Evolutionary conservation across 805 yeast genomes (phyloP).

Genomic region (Lachancea fermentati): DNA sequence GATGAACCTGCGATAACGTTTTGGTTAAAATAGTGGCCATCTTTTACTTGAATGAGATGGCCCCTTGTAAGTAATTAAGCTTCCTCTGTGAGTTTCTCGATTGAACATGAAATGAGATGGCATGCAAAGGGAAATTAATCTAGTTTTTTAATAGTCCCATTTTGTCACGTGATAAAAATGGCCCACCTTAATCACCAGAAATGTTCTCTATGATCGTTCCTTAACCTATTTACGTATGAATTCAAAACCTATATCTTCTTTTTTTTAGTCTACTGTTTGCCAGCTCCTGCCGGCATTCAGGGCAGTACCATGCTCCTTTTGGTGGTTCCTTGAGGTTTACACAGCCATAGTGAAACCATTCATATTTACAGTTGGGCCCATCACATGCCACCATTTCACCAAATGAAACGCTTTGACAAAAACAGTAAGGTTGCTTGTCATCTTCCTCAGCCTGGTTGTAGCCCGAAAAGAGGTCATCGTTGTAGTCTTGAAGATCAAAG

Average conservation of each 20-base stretch:
- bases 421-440: constrained; percentile 73
- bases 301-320: constrained; percentile 91
- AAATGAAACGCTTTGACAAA: constrained; percentile 88
- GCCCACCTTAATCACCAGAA: no score
- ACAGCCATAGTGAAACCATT: constrained; percentile 96
- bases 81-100: constrained; percentile 19
- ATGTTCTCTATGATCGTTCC: no score
- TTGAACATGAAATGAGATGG: no score
- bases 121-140: no score
- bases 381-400: constrained; percentile 98
- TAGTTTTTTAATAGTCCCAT: no score
- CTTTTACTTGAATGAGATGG: neutral
- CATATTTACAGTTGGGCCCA: constrained; percentile 77
- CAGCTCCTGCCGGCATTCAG: constrained; percentile 55
- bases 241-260: constrained; percentile 20
- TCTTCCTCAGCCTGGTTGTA: constrained; percentile 41
- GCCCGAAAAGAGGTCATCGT: constrained; percentile 34
- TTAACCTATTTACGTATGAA: no score
- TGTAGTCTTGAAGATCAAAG: constrained; percentile 23
- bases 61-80: neutral
- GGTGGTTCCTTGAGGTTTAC: constrained; percentile 89
- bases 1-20: constrained; percentile 33
- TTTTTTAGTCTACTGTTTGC: constrained; percentile 26
- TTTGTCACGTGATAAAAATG: no score
- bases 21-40: constrained; percentile 28